Evolutionary conservation across 2,329 filamentous ascomycete genomes (phyloP), one percentile per base, ranked within the genome.

Genomic region (Xylaria polymorpha): DNA sequence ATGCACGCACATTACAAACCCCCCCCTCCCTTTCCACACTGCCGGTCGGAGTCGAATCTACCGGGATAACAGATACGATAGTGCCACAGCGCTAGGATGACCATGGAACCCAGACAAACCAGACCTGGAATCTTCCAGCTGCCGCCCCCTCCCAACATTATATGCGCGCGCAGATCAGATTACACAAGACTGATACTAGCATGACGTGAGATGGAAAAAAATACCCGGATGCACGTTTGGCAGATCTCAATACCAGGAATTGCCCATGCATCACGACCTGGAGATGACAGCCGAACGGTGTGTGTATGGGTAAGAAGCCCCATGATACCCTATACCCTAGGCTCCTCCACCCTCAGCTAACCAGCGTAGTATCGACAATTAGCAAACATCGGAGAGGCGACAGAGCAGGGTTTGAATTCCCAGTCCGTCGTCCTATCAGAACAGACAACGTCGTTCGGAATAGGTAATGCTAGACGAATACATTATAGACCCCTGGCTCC

Each of bases 381-480:
- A 39, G 18, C 7, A 62, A 39, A 51, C 5, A 61, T 66, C 59
- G 55, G 59, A 32, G 67, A 64, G 22, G 10, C 48, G 35, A 44
- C 2, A 60, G 20, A 18, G 22, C 46, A 60, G 59, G 53, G 67
- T 57, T 43, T 44, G 15, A 25, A 29, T 43, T 41, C 53, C 63
- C 20, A 25, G 18, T 43, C 55, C 46, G 25, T 20, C 22, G 32
- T 14, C 71, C 66, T 69, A 72, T 72, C 51, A 72, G 50, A 46
- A 44, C 35, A 20, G 50, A 50, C n/a, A 41, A 18, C 58, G 20
- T 32, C 51, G 61, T 62, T 64, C 55, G 39, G 55, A 71, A 71
- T 25, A 56, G 64, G 71, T 4, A 71, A 67, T 67, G 15, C 64
- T 71, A 72, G 61, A 71, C 70, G 70, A 71, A 39, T 46, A 9